Percentiles rank a stretch among this genome's conserved stretches.
Conservation (phyloP, 176 grass and related monocot species). For the Avena atlantica region DNA sequence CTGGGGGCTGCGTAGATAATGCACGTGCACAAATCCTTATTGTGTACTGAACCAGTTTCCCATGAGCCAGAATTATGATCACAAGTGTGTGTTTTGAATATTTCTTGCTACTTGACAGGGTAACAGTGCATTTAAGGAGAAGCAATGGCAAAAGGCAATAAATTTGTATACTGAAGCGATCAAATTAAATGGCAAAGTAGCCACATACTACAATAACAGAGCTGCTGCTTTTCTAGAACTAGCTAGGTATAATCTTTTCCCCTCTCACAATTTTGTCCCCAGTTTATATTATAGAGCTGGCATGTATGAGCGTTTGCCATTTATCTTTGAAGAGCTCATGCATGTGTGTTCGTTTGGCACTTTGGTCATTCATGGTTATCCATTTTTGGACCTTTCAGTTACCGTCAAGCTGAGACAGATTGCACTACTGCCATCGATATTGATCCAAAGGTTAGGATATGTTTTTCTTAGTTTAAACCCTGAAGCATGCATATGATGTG, state of each 20-base stretch:
- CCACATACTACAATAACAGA: slow-evolving; percentile 96
- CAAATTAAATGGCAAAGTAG: slow-evolving; percentile 81
- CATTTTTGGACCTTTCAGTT: slow-evolving; percentile 61
- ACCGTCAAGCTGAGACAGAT: slow-evolving; percentile 88
- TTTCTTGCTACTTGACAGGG: slow-evolving; percentile 55
- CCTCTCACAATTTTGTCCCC: background rate
- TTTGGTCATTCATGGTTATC: slow-evolving; percentile 27
- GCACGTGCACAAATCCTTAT: slow-evolving; percentile 1
- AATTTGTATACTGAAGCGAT: slow-evolving; percentile 94
- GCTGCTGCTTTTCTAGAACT: slow-evolving; percentile 92
- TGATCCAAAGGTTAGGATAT: slow-evolving; percentile 82
- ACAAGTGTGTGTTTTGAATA: background rate
- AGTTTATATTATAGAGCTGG: background rate
- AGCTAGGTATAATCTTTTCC: slow-evolving; percentile 53
- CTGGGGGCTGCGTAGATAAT: background rate
- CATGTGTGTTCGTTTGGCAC: background rate
- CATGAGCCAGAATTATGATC: slow-evolving; percentile 24
- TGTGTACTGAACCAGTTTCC: slow-evolving; percentile 21
- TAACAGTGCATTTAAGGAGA: slow-evolving; percentile 93
- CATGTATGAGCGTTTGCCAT: background rate
- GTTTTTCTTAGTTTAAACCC: slow-evolving; percentile 18
- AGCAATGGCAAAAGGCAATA: slow-evolving; percentile 90
- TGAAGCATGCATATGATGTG: background rate
- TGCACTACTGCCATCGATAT: slow-evolving; percentile 88
- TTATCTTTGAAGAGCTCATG: slow-evolving; percentile 16